These are phyloP conservation scores for Rhododendron vialii DNA, from an alignment of 148 eudicot genomes.

Conservation along the genomic window DNA sequence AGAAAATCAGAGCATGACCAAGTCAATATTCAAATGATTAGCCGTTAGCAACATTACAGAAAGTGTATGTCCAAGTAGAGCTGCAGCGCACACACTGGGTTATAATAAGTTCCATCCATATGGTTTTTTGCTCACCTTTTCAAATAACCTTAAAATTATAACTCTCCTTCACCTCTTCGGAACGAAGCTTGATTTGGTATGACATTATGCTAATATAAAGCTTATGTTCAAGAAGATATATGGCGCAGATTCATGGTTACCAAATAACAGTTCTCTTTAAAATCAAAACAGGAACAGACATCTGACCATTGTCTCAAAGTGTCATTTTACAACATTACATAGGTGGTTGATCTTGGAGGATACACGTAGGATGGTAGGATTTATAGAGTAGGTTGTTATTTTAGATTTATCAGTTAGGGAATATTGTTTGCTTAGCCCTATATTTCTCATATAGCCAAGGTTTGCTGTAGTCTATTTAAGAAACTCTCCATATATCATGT, in stretches of 20 bases:
- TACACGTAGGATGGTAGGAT: background rate
- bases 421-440: background rate
- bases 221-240: background rate
- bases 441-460: background rate
- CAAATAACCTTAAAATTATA: background rate
- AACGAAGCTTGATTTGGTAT: background rate
- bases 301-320: background rate
- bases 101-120: background rate
- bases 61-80: background rate
- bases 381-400: background rate
- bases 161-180: background rate
- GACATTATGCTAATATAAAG: background rate
- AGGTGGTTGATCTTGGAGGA: background rate
- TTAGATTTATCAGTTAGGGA: background rate
- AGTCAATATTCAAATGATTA: background rate
- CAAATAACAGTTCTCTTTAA: background rate
- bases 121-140: background rate
- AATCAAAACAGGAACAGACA: background rate
- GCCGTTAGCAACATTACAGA: background rate
- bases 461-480: background rate
- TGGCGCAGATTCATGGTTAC: background rate
- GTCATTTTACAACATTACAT: background rate
- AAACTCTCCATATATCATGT: background rate
- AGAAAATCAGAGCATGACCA: background rate
- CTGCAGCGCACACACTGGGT: background rate